Evolutionary conservation across 192 early-diverging fungal species (phyloP).

Genomic region (Gigaspora rosea): DNA sequence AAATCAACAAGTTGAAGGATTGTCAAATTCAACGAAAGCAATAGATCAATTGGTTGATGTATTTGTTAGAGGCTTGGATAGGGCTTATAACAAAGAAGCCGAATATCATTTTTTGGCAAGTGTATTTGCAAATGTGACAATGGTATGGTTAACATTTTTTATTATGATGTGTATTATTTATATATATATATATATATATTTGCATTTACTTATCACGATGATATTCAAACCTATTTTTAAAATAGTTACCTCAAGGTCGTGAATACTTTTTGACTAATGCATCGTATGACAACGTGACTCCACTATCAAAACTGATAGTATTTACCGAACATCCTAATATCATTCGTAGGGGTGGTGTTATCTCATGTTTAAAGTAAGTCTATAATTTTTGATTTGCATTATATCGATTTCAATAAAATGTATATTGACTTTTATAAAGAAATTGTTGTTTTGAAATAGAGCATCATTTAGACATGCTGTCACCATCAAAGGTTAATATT

Average conservation of each 20-base stretch:
- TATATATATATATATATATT: too few relatives aligned
- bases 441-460: slow-evolving; percentile 82
- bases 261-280: slow-evolving; percentile 68
- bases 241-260: slow-evolving; percentile 63
- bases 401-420: neutral
- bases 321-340: slow-evolving; percentile 82
- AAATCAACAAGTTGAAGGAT: slow-evolving; percentile 38
- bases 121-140: slow-evolving; percentile 89
- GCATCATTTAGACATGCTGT: slow-evolving; percentile 66
- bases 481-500: slow-evolving; percentile 73
- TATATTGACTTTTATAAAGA: slow-evolving; percentile 36
- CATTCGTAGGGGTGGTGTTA: slow-evolving; percentile 89
- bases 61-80: slow-evolving; percentile 82
- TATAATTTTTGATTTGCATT: neutral
- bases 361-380: slow-evolving; percentile 83
- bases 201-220: neutral
- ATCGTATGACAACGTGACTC: slow-evolving; percentile 62
- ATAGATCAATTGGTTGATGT: slow-evolving; percentile 89
- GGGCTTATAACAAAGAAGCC: slow-evolving; percentile 77
- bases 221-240: neutral
- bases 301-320: slow-evolving; percentile 82
- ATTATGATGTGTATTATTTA: neutral
- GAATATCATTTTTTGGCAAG: slow-evolving; percentile 84
- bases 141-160: slow-evolving; percentile 36
- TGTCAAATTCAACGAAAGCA: slow-evolving; percentile 46